Evolutionary conservation across 768 basidiomycete species (phyloP), one percentile per base, ranked within the genome.

Genomic region (Dentipellis sp.): DNA sequence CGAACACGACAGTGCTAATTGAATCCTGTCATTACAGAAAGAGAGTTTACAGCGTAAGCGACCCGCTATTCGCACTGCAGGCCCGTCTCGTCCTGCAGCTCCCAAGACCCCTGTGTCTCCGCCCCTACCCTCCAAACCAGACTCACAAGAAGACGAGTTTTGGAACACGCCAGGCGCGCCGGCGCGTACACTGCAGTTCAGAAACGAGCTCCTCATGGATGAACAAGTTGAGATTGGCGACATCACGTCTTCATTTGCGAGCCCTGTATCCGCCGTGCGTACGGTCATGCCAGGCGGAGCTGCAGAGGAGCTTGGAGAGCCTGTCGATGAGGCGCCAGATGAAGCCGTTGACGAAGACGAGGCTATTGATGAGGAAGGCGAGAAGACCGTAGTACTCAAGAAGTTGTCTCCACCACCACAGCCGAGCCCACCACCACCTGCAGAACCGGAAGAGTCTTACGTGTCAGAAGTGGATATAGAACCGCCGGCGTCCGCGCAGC

Each of bases 181-280:
- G 1, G 78, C 75, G 12, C 82, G 83, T 39, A 80, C 79, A 0
- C 71, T 88, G 12, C 79, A 77, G 52, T 87, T 89, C 59, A 77
- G 77, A 1, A 80, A 83, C 40, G 82, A 81, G 57, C 72, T 82
- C 12, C 70, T 85, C 29, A 66, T 82, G 65, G 78, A 87, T 59
- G 86, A 88, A 60, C 71, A 80, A 17, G 76, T 81, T 2, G 81
- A 87, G 62, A 68, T 86, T 34, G 76, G 58, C 58, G 50, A 73
- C 72, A 55, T 73, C 17, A 65, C 63, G 0, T 54, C 62, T 1
- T 66, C 75, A 3, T 82, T 84, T 34, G 65, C 69, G 12, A 78
- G 70, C 47, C 76, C 77, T 0, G 72, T 78, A 14, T 71, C 50
- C 10, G 50, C 56, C n/a, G 36, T 60, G 51, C 9, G 21, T 10